These are phyloP conservation scores for Zelonia costaricensis DNA, from an alignment of 208 protist species.

Conservation along the genomic window DNA sequence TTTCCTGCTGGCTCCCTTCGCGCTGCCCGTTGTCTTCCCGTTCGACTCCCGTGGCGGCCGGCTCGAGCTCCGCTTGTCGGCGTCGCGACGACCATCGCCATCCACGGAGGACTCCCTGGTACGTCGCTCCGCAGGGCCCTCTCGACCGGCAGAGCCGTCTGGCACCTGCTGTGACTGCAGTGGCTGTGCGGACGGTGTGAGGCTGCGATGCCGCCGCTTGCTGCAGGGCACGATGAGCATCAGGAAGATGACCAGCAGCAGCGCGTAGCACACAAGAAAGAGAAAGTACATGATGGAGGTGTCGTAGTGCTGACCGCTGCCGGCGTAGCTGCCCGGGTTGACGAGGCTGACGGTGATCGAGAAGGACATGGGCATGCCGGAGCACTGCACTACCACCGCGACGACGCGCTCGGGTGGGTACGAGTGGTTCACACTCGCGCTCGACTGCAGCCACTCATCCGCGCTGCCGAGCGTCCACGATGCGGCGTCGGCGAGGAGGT, in stretches of 20 bases:
- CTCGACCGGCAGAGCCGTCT: too few species aligned
- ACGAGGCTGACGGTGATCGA: slow-evolving; percentile 29
- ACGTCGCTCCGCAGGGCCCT: too few species aligned
- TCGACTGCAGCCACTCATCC: slow-evolving; percentile 13
- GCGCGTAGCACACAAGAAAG: slow-evolving; percentile 34
- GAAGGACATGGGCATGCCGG: slow-evolving; percentile 40
- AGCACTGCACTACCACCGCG: slow-evolving; percentile 66
- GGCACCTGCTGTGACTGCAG: too few species aligned
- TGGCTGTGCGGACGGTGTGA: too few species aligned
- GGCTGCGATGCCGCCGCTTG: slow-evolving; percentile 9
- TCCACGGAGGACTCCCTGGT: too few species aligned
- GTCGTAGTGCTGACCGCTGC: slow-evolving; percentile 39
- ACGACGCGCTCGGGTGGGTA: slow-evolving; percentile 31
- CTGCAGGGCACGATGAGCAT: slow-evolving; percentile 38
- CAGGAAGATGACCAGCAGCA: slow-evolving; percentile 31
- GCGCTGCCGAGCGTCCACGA: slow-evolving; percentile 23
- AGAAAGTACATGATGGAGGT: slow-evolving; percentile 40
- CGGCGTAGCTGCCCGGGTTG: slow-evolving; percentile 20
- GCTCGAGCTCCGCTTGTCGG: too few species aligned
- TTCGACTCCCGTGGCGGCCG: too few species aligned
- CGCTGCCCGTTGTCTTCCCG: too few species aligned
- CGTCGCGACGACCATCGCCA: too few species aligned
- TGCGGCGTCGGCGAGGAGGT: slow-evolving; percentile 16
- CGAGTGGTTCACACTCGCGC: slow-evolving; percentile 19
- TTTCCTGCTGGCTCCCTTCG: too few species aligned